phyloP scores from a whole-genome alignment of 306 rosid genomes.

The Morella rubra region DNA sequence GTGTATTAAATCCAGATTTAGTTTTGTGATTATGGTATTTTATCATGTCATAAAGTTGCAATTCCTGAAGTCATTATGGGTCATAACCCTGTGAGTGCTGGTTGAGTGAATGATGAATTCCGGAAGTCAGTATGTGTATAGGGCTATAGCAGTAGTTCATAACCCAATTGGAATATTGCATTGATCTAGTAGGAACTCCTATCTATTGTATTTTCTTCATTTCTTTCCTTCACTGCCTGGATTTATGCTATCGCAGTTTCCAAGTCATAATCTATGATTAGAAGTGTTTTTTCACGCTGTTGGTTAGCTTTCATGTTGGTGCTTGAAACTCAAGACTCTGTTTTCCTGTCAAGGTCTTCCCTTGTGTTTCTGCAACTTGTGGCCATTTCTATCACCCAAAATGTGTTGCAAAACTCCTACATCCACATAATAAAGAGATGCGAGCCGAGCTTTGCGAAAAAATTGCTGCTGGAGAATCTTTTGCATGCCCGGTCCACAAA shows the following conservation, averaged over 20 bases:
- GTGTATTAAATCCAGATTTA: background rate
- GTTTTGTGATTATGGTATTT: background rate
- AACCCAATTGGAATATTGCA: background rate
- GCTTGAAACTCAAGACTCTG: background rate
- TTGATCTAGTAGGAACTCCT: background rate
- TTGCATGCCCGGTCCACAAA: conserved; percentile 63
- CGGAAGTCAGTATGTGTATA: background rate
- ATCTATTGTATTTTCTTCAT: background rate
- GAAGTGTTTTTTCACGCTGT: background rate
- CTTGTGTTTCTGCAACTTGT: conserved; percentile 53
- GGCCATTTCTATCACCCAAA: conserved; percentile 63
- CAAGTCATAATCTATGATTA: conserved; percentile 12
- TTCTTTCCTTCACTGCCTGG: background rate
- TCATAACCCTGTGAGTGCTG: background rate
- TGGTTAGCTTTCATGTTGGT: background rate
- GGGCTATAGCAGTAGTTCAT: conserved; percentile 4
- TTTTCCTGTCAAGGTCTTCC: conserved; percentile 46
- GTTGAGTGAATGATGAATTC: background rate
- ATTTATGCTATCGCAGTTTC: background rate
- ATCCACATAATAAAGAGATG: conserved; percentile 20
- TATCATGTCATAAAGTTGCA: background rate
- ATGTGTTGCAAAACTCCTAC: conserved; percentile 54
- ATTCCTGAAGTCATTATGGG: no score
- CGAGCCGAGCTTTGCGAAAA: conserved; percentile 32
- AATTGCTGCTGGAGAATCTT: conserved; percentile 47